Evolutionary conservation across 495 filamentous ascomycete species (phyloP), one percentile per base, ranked within the genome.

Genomic region (Podospora conica): DNA sequence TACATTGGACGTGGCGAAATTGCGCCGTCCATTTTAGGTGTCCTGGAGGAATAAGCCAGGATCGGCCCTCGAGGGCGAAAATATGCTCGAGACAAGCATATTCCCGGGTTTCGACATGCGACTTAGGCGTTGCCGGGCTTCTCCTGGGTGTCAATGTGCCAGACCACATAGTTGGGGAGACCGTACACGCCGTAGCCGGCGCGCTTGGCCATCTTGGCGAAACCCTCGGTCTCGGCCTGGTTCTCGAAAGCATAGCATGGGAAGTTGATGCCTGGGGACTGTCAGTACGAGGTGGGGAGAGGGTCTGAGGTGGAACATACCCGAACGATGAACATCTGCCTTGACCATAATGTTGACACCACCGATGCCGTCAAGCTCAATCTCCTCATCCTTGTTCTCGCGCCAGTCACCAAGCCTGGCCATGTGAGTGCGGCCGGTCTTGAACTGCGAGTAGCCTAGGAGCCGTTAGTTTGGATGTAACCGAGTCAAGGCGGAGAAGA

Each of bases 141-240:
- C 82, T 98, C 95, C 54, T 96, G 87, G n/a, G 95, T 98, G 75
- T 98, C 95, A 69, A 97, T 92, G 76, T 98, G 95, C 95, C 95
- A 98, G 57, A 98, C 93, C 56, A 98, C 87, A 75, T 98, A 98
- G 78, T 98, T 98, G 64, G 95, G 96, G 60, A 98, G 82, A 33
- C 95, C 95, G 65, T 89, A 83, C 40, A 98, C 95, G 72, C 91
- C 83, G 78, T 97, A 98, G 55, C 94, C 94, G 40, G 95, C 95
- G 68, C 94, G 85, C 82, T 97, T 98, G 66, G 95, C 95, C 95
- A 98, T 98, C 76, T 91, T 94, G 55, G 95, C 95, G 73, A 98
- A 98, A 5, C 95, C 95, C 77, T 98, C 95, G 6, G 95, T 98
- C 78, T 98, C 95, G 67, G 95, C 95, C 80, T 98, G 95, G 78